Percentiles rank a stretch among this genome's conserved stretches.
phyloP scores from a whole-genome alignment of 2,329 filamentous ascomycete genomes.

The Cytospora leucostoma region DNA sequence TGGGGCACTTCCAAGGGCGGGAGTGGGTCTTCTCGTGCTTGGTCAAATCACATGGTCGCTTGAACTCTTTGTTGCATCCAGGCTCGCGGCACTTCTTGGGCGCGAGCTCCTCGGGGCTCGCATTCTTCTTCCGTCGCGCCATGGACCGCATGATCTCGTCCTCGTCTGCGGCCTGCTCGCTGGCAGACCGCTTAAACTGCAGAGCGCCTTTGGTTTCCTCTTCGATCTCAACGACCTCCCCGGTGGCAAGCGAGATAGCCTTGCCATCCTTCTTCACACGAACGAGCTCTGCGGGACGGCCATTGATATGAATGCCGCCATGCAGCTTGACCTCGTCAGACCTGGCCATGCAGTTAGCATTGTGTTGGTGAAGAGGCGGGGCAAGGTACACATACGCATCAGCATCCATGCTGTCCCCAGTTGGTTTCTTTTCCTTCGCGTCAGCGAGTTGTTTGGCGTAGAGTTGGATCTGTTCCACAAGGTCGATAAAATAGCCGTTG shows the following conservation, averaged over 20 bases:
- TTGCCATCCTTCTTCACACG: conserved; percentile 79
- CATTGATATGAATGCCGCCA: conserved; percentile 79
- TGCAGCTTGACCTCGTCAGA: conserved; percentile 75
- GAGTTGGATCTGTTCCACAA: conserved; percentile 88
- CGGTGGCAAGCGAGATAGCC: conserved; percentile 74
- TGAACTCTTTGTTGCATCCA: conserved; percentile 88
- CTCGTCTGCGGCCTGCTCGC: conserved; percentile 72
- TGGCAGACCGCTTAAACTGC: conserved; percentile 66
- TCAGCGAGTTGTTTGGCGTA: conserved; percentile 84
- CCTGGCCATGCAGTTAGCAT: conserved; percentile 37
- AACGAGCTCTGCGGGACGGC: conserved; percentile 80
- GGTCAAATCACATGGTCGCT: conserved; percentile 93
- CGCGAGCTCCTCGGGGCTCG: conserved; percentile 78
- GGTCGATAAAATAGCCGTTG: conserved; percentile 95
- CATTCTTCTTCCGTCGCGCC: conserved; percentile 94
- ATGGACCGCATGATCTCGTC: conserved; percentile 87
- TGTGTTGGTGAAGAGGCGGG: conserved; percentile 22
- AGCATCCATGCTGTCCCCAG: conserved; percentile 59
- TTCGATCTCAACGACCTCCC: conserved; percentile 61
- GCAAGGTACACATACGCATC: conserved; percentile 52
- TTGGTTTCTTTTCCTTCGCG: conserved; percentile 66
- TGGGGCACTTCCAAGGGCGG: conserved; percentile 90
- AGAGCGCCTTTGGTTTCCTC: conserved; percentile 49
- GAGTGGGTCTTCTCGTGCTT: conserved; percentile 99
- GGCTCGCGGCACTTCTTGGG: conserved; percentile 74